A percentile compares a stretch with the other conserved stretches of the same genome.
Evolutionary conservation across 257 asterid species (phyloP).

Genomic region (Euphrasia confusa): DNA sequence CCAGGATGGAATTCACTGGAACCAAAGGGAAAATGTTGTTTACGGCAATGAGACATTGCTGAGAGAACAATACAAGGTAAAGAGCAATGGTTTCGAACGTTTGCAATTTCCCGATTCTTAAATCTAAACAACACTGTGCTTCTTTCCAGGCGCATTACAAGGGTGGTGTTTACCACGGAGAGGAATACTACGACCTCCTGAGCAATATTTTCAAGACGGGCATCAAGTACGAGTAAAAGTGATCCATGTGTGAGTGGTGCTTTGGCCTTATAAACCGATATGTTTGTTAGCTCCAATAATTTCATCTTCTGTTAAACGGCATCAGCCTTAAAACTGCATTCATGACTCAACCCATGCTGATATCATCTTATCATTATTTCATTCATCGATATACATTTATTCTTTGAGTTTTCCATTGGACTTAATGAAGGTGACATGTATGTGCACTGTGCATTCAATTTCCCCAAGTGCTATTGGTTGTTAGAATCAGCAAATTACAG

Average conservation of each 20-base stretch:
- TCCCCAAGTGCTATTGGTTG: too few relatives aligned
- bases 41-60: constrained; percentile 26
- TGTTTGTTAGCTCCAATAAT: background rate
- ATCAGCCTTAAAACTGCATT: constrained; percentile 8
- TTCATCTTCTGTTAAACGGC: constrained; percentile 10
- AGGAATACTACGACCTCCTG: constrained; percentile 35
- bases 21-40: constrained; percentile 28
- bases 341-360: background rate
- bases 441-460: too few relatives aligned
- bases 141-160: constrained; percentile 23
- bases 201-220: constrained; percentile 38
- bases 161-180: constrained; percentile 23
- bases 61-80: constrained; percentile 30
- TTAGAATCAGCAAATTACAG: too few relatives aligned
- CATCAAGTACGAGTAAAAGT: constrained; percentile 22
- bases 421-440: too few relatives aligned
- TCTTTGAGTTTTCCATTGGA: too few relatives aligned
- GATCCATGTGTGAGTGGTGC: background rate
- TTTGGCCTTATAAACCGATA: background rate
- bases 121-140: constrained; percentile 7
- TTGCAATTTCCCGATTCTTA: constrained; percentile 7
- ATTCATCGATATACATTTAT: too few relatives aligned
- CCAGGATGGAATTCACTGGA: constrained; percentile 34
- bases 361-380: constrained; percentile 11
- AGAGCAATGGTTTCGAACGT: background rate